These are phyloP conservation scores for Crithidia fasciculata DNA, from an alignment of 208 protist genomes.

Conservation along the genomic window DNA sequence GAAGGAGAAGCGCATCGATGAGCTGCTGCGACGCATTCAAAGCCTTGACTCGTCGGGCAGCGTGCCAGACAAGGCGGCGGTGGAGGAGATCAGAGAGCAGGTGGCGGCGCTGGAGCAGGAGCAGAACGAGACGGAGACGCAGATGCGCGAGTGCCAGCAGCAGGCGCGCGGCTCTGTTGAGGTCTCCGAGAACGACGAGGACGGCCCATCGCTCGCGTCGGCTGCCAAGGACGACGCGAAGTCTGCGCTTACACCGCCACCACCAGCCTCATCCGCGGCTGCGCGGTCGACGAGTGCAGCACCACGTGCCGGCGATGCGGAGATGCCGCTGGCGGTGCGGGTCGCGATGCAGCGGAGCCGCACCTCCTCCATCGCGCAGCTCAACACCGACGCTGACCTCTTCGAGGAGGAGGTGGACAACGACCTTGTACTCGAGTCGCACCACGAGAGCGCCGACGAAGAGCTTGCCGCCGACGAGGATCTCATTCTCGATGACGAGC, in stretches of 20 bases:
- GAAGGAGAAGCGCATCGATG: constrained; percentile 70
- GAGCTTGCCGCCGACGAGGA: constrained; percentile 23
- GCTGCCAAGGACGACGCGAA: constrained; percentile 7
- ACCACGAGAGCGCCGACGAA: constrained; percentile 19
- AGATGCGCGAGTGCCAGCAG: constrained; percentile 33
- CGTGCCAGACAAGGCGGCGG: constrained; percentile 20
- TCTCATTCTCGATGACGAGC: constrained; percentile 23
- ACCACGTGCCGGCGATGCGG: not conserved
- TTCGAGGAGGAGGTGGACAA: constrained; percentile 15
- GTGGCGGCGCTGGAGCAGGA: constrained; percentile 70
- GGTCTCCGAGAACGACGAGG: constrained; percentile 15
- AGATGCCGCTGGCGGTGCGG: constrained; percentile 20
- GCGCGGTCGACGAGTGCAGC: not conserved
- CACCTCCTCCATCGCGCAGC: constrained; percentile 9
- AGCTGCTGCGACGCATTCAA: constrained; percentile 61
- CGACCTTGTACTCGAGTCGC: constrained; percentile 13
- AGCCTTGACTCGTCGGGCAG: constrained; percentile 19
- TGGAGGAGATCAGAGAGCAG: constrained; percentile 63
- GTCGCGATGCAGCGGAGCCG: constrained; percentile 16
- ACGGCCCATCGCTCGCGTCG: constrained; percentile 22
- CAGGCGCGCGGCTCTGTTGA: constrained; percentile 15
- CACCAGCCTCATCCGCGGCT: not conserved
- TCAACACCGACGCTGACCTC: not conserved
- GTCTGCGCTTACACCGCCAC: not conserved
- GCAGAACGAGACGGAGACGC: constrained; percentile 42